Percentiles rank a stretch among this genome's conserved stretches.
Conservation (phyloP, 2,329 filamentous ascomycete genomes). For the Ceratocystis diversiconidia region DNA sequence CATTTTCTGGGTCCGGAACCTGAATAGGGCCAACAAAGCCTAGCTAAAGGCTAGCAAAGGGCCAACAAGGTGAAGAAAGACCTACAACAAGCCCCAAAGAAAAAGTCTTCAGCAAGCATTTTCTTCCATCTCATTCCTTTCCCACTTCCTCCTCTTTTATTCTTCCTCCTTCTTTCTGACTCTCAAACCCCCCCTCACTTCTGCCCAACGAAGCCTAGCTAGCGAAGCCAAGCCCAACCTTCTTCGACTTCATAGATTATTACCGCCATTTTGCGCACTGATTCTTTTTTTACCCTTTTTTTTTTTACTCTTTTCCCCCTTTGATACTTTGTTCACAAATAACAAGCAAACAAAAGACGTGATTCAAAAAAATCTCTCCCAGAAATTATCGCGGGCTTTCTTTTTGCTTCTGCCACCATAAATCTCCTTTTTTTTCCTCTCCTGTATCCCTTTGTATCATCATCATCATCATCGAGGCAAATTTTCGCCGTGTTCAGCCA, state of each 20-base stretch:
- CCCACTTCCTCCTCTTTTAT: slow-evolving; percentile 5
- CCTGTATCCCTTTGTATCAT: slow-evolving; percentile 2
- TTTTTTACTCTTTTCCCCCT: neutral
- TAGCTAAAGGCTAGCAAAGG: neutral
- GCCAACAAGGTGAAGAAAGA: neutral
- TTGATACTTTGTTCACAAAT: neutral
- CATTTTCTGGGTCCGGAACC: neutral
- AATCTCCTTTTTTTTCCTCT: neutral
- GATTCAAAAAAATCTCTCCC: neutral
- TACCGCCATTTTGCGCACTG: neutral
- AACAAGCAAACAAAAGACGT: neutral
- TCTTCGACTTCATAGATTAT: neutral
- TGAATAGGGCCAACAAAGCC: neutral
- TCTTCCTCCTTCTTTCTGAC: slow-evolving; percentile 1
- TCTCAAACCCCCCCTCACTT: neutral
- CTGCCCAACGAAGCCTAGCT: neutral
- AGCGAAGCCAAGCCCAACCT: neutral
- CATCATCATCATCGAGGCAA: neutral
- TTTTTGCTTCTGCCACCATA: neutral
- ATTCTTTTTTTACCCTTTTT: neutral
- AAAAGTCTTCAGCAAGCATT: slow-evolving; percentile 7
- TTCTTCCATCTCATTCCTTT: slow-evolving; percentile 1
- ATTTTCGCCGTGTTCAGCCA: neutral
- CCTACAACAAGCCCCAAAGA: neutral
- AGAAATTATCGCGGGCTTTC: neutral